These are phyloP conservation scores for Boletus sp. DNA, from an alignment of 768 basidiomycete species.

Conservation along the genomic window DNA sequence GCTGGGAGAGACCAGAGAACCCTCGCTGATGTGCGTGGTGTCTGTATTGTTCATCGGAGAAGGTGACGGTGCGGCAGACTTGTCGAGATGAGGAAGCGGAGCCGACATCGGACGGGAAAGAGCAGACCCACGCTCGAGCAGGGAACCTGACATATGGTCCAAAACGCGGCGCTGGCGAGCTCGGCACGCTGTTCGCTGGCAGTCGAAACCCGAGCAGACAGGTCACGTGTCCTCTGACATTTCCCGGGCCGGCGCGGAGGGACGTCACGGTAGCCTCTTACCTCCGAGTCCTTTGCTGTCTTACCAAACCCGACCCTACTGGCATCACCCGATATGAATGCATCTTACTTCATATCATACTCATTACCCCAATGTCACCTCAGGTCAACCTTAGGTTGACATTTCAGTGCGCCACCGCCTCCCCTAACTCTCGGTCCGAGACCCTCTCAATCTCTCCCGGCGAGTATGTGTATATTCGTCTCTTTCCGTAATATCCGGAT, in stretches of 20 bases:
- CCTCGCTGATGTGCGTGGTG: slow-evolving; percentile 1
- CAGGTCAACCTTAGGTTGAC: background rate
- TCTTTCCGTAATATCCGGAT: slow-evolving; percentile 8
- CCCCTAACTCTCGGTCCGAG: background rate
- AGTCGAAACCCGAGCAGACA: background rate
- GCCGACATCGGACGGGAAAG: slow-evolving; percentile 8
- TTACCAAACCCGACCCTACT: background rate
- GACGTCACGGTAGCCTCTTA: background rate
- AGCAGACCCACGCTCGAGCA: background rate
- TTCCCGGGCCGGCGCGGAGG: background rate
- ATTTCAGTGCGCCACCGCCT: background rate
- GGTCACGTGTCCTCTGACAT: slow-evolving; percentile 10
- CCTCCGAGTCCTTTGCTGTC: background rate
- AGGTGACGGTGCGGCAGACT: slow-evolving; percentile 4
- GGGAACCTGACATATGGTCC: background rate
- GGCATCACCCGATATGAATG: background rate
- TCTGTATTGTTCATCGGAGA: slow-evolving; percentile 1
- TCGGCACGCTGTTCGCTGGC: background rate
- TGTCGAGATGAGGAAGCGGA: slow-evolving; percentile 6
- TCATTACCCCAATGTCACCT: background rate
- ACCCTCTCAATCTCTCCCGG: background rate
- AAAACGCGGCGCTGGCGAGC: too few relatives aligned
- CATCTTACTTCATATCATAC: background rate
- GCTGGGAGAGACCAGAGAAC: background rate
- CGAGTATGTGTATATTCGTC: background rate